phyloP scores from a whole-genome alignment of 2,329 filamentous ascomycete genomes.

The Gaeumannomyces sp. region DNA sequence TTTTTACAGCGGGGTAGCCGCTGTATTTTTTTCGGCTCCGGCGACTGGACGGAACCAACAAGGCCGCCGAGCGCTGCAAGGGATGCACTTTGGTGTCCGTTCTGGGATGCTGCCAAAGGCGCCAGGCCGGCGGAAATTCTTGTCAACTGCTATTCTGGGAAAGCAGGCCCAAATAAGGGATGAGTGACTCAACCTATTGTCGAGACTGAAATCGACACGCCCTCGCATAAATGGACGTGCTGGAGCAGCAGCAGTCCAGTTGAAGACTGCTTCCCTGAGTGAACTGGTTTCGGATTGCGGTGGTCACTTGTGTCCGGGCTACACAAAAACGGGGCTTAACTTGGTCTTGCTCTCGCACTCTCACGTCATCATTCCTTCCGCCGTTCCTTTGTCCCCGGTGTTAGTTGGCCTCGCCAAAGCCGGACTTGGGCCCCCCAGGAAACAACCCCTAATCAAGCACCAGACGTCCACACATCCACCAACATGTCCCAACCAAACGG shows the following conservation, averaged over 20 bases:
- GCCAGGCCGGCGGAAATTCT: no score
- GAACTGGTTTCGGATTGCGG: no score
- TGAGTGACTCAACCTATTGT: background rate
- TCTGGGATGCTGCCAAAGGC: no score
- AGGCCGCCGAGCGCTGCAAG: background rate
- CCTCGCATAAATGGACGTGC: background rate
- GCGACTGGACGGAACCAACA: background rate
- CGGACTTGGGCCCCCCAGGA: background rate
- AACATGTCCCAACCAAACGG: slow-evolving; percentile 1
- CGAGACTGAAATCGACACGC: background rate
- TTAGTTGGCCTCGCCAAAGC: background rate
- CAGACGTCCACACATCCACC: background rate
- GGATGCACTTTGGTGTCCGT: background rate
- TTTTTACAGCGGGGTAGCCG: background rate
- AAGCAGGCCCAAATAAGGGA: no score
- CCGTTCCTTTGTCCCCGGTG: background rate
- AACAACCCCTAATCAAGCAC: background rate
- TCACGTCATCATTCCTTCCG: background rate
- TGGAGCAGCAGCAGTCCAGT: background rate
- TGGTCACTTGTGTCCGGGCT: no score
- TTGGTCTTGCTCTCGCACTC: no score
- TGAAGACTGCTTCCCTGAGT: no score
- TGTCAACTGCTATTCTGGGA: no score
- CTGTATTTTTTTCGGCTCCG: background rate
- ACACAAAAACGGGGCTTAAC: no score